These are phyloP conservation scores for Zanthoxylum bungeanum DNA, from an alignment of 345 rosid genomes.

Conservation along the genomic window DNA sequence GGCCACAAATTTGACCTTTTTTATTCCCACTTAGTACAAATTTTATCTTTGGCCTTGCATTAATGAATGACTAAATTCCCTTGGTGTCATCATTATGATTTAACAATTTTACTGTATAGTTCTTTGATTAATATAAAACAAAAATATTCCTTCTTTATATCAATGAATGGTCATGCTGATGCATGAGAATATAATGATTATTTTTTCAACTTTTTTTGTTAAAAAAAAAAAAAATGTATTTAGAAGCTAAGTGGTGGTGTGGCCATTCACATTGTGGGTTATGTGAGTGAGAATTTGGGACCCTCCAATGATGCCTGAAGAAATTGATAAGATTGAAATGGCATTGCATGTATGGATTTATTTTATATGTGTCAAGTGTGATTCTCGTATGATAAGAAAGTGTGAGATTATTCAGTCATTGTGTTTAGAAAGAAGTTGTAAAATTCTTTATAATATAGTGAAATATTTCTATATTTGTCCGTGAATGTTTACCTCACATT, in stretches of 20 bases:
- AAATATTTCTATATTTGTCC: too few relatives aligned
- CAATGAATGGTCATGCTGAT: slow-evolving; percentile 33
- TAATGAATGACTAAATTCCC: slow-evolving; percentile 7
- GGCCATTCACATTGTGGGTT: slow-evolving; percentile 13
- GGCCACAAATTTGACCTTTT: slow-evolving; percentile 23
- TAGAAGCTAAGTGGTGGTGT: neutral
- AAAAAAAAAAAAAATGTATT: too few relatives aligned
- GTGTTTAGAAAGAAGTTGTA: too few relatives aligned
- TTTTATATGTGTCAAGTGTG: too few relatives aligned
- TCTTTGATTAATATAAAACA: neutral
- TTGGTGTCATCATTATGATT: slow-evolving; percentile 13
- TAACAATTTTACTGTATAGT: neutral
- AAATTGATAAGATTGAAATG: neutral
- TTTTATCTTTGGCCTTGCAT: neutral
- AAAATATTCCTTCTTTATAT: neutral
- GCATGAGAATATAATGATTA: slow-evolving; percentile 2
- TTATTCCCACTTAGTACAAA: slow-evolving; percentile 9
- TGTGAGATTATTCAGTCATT: too few relatives aligned
- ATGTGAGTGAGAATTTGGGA: slow-evolving; percentile 20
- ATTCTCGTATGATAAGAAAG: too few relatives aligned
- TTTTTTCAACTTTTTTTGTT: neutral
- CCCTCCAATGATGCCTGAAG: slow-evolving; percentile 19
- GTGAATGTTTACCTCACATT: too few relatives aligned
- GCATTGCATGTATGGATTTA: too few relatives aligned
- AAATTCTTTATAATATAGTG: too few relatives aligned